Evolutionary conservation across 768 basidiomycete genomes (phyloP).

Genomic region (Mycena latifolia): DNA sequence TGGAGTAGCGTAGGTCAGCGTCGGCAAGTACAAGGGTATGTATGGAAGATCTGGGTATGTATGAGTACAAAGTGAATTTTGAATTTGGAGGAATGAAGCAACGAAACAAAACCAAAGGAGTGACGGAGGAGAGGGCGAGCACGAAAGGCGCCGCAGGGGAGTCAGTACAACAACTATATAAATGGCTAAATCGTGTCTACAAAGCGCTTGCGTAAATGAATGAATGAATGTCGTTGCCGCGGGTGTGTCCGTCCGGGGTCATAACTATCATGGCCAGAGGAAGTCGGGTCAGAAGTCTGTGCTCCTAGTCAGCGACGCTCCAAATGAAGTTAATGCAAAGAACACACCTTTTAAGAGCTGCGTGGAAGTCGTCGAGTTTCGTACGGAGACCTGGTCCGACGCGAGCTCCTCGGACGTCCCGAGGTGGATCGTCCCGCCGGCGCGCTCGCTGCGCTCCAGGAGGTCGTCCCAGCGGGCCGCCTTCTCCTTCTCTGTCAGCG

Average conservation of each 20-base stretch:
- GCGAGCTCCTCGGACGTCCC: slow-evolving; percentile 40
- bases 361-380: slow-evolving; percentile 31
- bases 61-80: slow-evolving; percentile 5
- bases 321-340: not conserved
- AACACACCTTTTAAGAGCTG: slow-evolving; percentile 32
- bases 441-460: slow-evolving; percentile 71
- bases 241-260: slow-evolving; percentile 29
- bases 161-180: slow-evolving; percentile 7
- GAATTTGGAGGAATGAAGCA: not conserved
- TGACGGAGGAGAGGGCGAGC: slow-evolving; percentile 12
- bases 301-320: not conserved
- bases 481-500: slow-evolving; percentile 78
- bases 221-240: slow-evolving; percentile 18
- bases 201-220: slow-evolving; percentile 19
- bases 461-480: slow-evolving; percentile 78
- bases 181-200: slow-evolving; percentile 16
- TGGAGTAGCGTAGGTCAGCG: not conserved
- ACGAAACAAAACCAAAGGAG: not conserved
- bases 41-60: slow-evolving; percentile 12
- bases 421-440: slow-evolving; percentile 81
- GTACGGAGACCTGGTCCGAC: slow-evolving; percentile 32
- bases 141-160: not conserved
- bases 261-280: slow-evolving; percentile 7
- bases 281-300: slow-evolving; percentile 23
- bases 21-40: slow-evolving; percentile 19